Evolutionary conservation across 75 land plant genomes (phyloP).

Genomic region (Picea glauca): DNA sequence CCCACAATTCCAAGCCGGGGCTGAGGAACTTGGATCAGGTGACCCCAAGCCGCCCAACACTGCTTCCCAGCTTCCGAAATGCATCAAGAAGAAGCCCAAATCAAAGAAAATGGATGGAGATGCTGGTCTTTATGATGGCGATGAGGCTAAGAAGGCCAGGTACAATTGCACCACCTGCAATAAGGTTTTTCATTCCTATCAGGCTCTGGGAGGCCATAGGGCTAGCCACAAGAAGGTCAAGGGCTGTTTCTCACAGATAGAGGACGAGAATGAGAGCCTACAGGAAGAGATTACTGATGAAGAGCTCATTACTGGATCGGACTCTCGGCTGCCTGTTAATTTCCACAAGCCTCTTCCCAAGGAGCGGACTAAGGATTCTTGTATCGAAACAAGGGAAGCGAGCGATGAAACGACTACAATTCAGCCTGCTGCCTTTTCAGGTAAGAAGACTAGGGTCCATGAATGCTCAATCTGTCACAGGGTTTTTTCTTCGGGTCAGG

Average conservation of each 20-base stretch:
- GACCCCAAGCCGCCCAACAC: background rate
- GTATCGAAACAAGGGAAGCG: background rate
- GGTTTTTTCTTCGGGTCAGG: constrained; percentile 40
- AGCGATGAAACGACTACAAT: constrained; percentile 4
- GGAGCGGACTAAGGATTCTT: background rate
- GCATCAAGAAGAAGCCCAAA: constrained; percentile 2
- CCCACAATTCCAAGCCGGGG: background rate
- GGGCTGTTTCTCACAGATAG: constrained; percentile 11
- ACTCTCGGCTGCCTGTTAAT: constrained; percentile 5
- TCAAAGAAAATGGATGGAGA: background rate
- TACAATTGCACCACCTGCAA: constrained; percentile 65
- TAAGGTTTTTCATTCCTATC: constrained; percentile 45
- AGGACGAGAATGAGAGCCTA: constrained; percentile 5
- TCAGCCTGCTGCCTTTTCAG: background rate
- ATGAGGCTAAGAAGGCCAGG: constrained; percentile 11
- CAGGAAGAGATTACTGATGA: constrained; percentile 8
- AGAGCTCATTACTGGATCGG: constrained; percentile 6
- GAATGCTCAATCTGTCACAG: constrained; percentile 51
- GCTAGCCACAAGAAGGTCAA: constrained; percentile 46
- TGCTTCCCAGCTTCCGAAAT: constrained; percentile 3
- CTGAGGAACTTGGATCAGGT: background rate
- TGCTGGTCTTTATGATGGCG: background rate
- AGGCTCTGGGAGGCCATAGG: constrained; percentile 69
- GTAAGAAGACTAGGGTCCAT: constrained; percentile 15
- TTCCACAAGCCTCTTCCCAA: constrained; percentile 1